Percentiles rank a stretch among this genome's conserved stretches.
Evolutionary conservation across 371 early-diverging fungal species (phyloP).

Genomic region (Mortierella sp.): DNA sequence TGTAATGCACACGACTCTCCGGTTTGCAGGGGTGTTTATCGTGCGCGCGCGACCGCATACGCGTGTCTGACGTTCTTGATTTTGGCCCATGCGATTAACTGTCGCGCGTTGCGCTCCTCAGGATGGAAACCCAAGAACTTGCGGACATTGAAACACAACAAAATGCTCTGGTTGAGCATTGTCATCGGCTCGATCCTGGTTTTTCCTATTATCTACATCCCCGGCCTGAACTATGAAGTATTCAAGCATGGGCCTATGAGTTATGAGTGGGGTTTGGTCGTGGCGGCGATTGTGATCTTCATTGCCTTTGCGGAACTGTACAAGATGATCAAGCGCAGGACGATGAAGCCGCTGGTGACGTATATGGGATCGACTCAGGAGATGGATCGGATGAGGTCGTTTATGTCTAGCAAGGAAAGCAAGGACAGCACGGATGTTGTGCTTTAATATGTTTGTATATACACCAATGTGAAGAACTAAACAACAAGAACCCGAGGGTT

Average conservation of each 20-base stretch:
- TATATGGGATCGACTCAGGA: not conserved
- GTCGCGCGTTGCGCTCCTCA: slow-evolving; percentile 71
- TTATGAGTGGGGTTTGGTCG: slow-evolving; percentile 83
- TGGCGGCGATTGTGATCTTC: slow-evolving; percentile 65
- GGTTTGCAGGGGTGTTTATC: slow-evolving; percentile 72
- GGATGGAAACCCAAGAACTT: slow-evolving; percentile 63
- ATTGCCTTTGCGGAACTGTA: slow-evolving; percentile 66
- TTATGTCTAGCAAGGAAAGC: slow-evolving; percentile 11
- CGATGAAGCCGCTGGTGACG: slow-evolving; percentile 14
- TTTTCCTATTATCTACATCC: slow-evolving; percentile 76
- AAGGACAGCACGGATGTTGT: slow-evolving; percentile 4
- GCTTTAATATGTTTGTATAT: no score
- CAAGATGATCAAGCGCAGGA: slow-evolving; percentile 46
- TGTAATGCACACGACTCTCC: slow-evolving; percentile 71
- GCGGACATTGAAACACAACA: slow-evolving; percentile 64
- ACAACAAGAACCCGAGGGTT: no score
- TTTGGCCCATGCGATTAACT: slow-evolving; percentile 77
- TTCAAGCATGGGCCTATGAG: slow-evolving; percentile 72
- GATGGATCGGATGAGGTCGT: slow-evolving; percentile 25
- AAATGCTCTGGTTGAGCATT: slow-evolving; percentile 63
- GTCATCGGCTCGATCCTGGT: slow-evolving; percentile 64
- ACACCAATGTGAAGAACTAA: no score
- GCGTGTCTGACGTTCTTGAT: slow-evolving; percentile 72
- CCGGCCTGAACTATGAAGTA: slow-evolving; percentile 70
- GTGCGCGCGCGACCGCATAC: slow-evolving; percentile 79